phyloP scores from a whole-genome alignment of 805 yeast species.

The Yamadazyma endophytica region DNA sequence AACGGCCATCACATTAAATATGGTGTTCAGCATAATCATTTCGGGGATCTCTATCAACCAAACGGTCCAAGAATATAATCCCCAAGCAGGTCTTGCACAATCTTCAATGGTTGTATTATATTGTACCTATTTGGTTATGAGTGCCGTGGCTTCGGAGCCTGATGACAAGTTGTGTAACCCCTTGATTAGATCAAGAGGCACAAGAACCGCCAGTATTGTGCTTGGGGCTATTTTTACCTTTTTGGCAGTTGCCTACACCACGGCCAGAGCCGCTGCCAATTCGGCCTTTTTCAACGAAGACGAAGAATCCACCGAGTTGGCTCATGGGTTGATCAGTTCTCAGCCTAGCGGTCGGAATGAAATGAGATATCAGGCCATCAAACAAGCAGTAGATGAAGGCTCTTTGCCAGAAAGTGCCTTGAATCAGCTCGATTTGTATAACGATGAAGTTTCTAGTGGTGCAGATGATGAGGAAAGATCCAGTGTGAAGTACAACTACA shows the following conservation, averaged over 20 bases:
- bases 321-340: constrained; percentile 38
- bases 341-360: constrained; percentile 59
- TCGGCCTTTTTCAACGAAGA: constrained; percentile 38
- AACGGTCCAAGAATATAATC: constrained; percentile 83
- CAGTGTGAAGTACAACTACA: constrained; percentile 76
- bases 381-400: constrained; percentile 95
- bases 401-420: constrained; percentile 91
- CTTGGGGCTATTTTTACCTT: constrained; percentile 93
- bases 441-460: constrained; percentile 27
- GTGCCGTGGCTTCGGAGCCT: constrained; percentile 95
- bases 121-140: constrained; percentile 84
- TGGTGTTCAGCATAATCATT: constrained; percentile 59
- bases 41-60: constrained; percentile 76
- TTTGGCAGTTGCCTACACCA: constrained; percentile 93
- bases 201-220: constrained; percentile 82
- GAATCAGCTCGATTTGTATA: constrained; percentile 61
- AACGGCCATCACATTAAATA: constrained; percentile 75
- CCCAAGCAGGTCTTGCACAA: constrained; percentile 95
- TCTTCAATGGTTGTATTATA: constrained; percentile 92
- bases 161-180: constrained; percentile 94
- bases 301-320: constrained; percentile 19
- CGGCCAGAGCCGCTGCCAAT: constrained; percentile 89
- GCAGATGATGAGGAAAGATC: constrained; percentile 56
- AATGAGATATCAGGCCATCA: constrained; percentile 81
- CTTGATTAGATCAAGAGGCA: constrained; percentile 79